Conservation (phyloP, 768 basidiomycete genomes). For the Galerina sulciceps region DNA sequence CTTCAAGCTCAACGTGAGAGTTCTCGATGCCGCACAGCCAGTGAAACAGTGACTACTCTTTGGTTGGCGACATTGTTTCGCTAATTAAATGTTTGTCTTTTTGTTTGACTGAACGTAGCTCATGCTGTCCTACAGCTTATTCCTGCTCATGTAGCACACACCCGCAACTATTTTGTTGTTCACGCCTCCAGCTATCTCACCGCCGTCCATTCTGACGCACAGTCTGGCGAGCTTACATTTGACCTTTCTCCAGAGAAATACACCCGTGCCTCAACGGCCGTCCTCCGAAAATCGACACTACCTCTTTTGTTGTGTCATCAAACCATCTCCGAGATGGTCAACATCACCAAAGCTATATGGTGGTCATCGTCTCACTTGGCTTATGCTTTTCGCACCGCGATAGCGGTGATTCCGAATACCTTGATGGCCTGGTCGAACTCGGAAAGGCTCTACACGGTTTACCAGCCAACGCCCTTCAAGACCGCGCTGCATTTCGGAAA, state of each 20-base stretch:
- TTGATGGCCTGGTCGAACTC: too few relatives aligned
- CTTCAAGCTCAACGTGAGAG: too few relatives aligned
- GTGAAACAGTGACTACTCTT: slow-evolving; percentile 4
- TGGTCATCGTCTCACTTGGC: too few relatives aligned
- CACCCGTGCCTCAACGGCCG: slow-evolving; percentile 1
- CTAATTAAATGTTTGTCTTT: background rate
- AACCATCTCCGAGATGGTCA: background rate
- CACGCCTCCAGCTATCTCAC: background rate
- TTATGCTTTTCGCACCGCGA: too few relatives aligned
- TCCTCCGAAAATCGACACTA: slow-evolving; percentile 1
- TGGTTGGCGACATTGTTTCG: slow-evolving; percentile 10
- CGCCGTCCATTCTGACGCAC: background rate
- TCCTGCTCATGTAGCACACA: background rate
- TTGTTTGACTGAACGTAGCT: background rate
- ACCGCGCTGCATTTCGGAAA: too few relatives aligned
- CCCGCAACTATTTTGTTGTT: background rate
- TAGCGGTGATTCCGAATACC: too few relatives aligned
- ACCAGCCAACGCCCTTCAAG: too few relatives aligned
- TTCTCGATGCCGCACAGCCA: too few relatives aligned
- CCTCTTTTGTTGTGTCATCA: slow-evolving; percentile 1
- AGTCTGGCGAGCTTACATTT: background rate
- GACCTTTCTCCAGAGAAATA: slow-evolving; percentile 10
- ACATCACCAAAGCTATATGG: slow-evolving; percentile 5
- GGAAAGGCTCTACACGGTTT: too few relatives aligned
- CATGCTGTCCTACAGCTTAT: too few relatives aligned